Conservation (phyloP, 2,329 filamentous ascomycete genomes). For the Alternaria sp. region DNA sequence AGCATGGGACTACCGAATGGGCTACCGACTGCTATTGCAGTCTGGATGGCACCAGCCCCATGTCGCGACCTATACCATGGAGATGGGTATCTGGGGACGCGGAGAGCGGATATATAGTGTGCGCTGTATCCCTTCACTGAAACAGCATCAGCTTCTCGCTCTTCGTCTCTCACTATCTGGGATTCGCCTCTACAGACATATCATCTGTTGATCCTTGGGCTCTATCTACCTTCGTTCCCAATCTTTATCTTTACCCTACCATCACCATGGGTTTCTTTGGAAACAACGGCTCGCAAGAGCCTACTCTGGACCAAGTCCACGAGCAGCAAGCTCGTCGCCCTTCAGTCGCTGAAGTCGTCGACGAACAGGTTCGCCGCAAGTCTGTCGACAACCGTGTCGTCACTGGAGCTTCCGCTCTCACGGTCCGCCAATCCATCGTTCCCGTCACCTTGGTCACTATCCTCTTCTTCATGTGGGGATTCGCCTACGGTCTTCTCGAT, state of each 20-base stretch:
- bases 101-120: constrained; percentile 26
- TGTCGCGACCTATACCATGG: constrained; percentile 18
- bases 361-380: constrained; percentile 41
- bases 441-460: constrained; percentile 56
- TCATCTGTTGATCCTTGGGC: constrained; percentile 1
- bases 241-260: background rate
- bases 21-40: constrained; percentile 20
- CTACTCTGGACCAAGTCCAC: constrained; percentile 44
- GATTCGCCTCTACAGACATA: constrained; percentile 8
- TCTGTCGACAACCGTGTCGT: constrained; percentile 43
- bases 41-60: constrained; percentile 33
- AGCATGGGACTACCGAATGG: constrained; percentile 17
- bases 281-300: constrained; percentile 37
- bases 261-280: constrained; percentile 36
- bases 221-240: background rate
- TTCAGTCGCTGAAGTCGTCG: constrained; percentile 43
- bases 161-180: constrained; percentile 21
- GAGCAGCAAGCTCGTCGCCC: constrained; percentile 45
- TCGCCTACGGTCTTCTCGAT: constrained; percentile 55
- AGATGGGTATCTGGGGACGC: constrained; percentile 1
- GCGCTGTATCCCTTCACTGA: constrained; percentile 13
- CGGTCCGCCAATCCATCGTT: constrained; percentile 55
- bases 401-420: constrained; percentile 49
- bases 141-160: constrained; percentile 26
- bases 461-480: constrained; percentile 61